These are phyloP conservation scores for Arxiozyma bovina DNA, from an alignment of 1,139 yeast species.

Conservation along the genomic window DNA sequence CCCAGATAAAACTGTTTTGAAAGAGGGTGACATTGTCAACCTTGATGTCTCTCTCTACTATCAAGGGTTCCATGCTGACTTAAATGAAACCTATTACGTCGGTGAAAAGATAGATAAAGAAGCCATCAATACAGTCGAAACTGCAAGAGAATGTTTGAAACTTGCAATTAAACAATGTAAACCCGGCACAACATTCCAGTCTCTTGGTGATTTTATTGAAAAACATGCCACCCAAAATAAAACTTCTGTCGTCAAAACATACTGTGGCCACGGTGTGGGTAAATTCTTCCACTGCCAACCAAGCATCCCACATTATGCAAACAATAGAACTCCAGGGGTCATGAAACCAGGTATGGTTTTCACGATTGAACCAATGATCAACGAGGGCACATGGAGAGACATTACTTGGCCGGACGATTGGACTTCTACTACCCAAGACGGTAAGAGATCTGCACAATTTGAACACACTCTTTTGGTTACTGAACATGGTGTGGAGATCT, in stretches of 20 bases:
- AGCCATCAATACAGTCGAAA: constrained; percentile 80
- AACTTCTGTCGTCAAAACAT: constrained; percentile 82
- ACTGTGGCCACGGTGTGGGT: constrained; percentile 93
- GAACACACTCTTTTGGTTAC: constrained; percentile 91
- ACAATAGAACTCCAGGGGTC: constrained; percentile 86
- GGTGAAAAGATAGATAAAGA: constrained; percentile 62
- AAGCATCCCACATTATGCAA: constrained; percentile 87
- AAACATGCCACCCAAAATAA: constrained; percentile 71
- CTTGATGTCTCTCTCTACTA: constrained; percentile 79
- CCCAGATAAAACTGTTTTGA: constrained; percentile 76
- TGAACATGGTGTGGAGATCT: constrained; percentile 85
- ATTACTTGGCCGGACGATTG: constrained; percentile 95
- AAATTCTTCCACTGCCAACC: constrained; percentile 87
- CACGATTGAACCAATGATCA: constrained; percentile 97
- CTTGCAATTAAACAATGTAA: constrained; percentile 75
- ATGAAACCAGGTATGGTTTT: constrained; percentile 96
- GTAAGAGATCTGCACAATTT: constrained; percentile 84
- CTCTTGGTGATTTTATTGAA: constrained; percentile 82
- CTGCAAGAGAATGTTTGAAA: constrained; percentile 84
- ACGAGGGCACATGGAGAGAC: constrained; percentile 77
- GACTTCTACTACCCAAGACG: constrained; percentile 90
- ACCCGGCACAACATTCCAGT: constrained; percentile 87
- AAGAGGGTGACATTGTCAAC: constrained; percentile 93
- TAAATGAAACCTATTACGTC: constrained; percentile 94
- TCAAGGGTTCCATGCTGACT: constrained; percentile 87